Conservation (phyloP, 108 stramenopile species). For the Thalassiosira profunda region DNA sequence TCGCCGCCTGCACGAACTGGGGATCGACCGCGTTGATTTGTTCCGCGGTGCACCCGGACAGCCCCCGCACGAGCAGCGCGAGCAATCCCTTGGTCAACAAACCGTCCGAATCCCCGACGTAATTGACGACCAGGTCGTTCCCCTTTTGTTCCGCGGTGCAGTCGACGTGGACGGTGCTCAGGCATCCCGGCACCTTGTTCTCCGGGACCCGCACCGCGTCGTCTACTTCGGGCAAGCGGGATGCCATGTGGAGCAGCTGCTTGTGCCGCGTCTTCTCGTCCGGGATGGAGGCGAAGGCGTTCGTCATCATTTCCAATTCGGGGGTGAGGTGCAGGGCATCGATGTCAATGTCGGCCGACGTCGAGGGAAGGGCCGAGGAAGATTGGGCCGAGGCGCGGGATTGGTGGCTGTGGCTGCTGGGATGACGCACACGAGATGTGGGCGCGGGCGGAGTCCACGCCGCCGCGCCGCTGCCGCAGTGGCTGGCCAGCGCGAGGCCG, state of each 20-base stretch:
- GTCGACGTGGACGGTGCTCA: constrained; percentile 88
- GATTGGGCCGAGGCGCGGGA: neutral
- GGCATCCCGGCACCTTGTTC: constrained; percentile 95
- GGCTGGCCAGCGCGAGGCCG: constrained; percentile 25
- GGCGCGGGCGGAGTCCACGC: constrained; percentile 27
- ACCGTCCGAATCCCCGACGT: constrained; percentile 94
- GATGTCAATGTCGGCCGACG: constrained; percentile 18
- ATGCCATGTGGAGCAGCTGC: constrained; percentile 95
- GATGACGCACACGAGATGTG: neutral
- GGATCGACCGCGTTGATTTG: constrained; percentile 85
- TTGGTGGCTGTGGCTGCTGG: neutral
- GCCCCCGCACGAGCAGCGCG: constrained; percentile 85
- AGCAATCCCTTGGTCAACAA: constrained; percentile 96
- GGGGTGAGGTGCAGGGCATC: constrained; percentile 71
- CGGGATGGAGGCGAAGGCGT: constrained; percentile 78
- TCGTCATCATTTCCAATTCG: constrained; percentile 76
- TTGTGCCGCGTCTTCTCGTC: constrained; percentile 95
- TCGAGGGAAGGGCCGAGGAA: neutral
- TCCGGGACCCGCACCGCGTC: constrained; percentile 58
- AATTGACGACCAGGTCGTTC: constrained; percentile 64
- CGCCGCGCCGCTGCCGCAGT: constrained; percentile 6
- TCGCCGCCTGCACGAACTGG: constrained; percentile 87
- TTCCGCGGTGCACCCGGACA: constrained; percentile 78
- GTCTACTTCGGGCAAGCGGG: constrained; percentile 60
- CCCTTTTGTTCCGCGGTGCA: constrained; percentile 53